Evolutionary conservation across 352 stramenopile species (phyloP), one percentile per base, ranked within the genome.

Genomic region (Phytophthora cactorum): DNA sequence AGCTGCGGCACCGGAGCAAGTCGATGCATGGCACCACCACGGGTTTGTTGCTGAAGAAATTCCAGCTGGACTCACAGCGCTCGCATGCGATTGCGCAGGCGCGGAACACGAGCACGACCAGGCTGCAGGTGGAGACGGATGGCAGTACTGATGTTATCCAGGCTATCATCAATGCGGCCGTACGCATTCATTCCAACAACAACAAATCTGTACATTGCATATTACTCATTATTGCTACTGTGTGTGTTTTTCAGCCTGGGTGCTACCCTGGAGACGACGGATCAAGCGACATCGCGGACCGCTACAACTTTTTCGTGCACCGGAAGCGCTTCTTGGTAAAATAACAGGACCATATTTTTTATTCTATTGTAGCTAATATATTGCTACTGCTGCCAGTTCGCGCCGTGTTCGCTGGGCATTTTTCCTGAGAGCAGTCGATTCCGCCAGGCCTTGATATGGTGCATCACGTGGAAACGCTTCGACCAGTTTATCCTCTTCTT

Each of bases 401-500:
- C 80, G 8, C 78, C 82, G 4, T 86, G 72, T 29, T 88, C 82
- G 9, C 59, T 91, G 2, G 78, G 80, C 0, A 38, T 78, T 22
- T 89, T 91, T 43, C 66, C 60, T 0, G 80, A 91, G 39, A 78
- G 61, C 17, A 89, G 65, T 58, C 66, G 70, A 0, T 89, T 91
- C 28, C 74, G 81, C 5, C 80, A 88, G 63, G 61, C 57, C 22
- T 58, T 88, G 14, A 88, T 91, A 29, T 89, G 80, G 79, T 88
- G 76, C 32, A 86, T 91, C 47, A 91, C 79, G 29, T 91, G 70
- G 70, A 90, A 86, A 58, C 69, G 70, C 1, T 97, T 97, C 68
- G 84, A 96, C 58, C 73, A 89, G 55, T 84, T 96, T 44, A 93
- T 96, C 63, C 74, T 97, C 7, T 49, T 91, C n/a, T 65, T 95